Conservation (phyloP, 2,329 filamentous ascomycete species). For the Aspergillus luchuensis region DNA sequence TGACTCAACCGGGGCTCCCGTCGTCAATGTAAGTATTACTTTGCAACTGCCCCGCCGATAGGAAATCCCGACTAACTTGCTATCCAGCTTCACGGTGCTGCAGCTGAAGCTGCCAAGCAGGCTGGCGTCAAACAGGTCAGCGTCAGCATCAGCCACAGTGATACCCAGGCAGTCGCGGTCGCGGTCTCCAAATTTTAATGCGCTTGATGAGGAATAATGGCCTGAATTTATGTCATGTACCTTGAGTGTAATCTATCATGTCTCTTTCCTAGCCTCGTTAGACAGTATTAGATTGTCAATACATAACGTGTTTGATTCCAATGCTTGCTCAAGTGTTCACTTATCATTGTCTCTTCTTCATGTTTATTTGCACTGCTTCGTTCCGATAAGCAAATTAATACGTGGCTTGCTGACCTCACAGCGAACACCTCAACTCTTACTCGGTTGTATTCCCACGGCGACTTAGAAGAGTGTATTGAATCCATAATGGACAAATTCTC, state of each 20-base stretch:
- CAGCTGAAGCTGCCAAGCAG: slow-evolving; percentile 77
- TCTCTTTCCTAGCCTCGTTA: slow-evolving; percentile 1
- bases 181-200: slow-evolving; percentile 75
- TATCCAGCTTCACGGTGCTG: slow-evolving; percentile 78
- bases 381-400: too few species aligned
- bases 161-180: slow-evolving; percentile 90
- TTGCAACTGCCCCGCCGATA: slow-evolving; percentile 14
- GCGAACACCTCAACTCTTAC: too few species aligned
- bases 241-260: slow-evolving; percentile 13
- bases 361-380: too few species aligned
- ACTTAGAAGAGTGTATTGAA: too few species aligned
- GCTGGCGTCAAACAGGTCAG: slow-evolving; percentile 85
- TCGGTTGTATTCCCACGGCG: too few species aligned
- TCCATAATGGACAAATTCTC: too few species aligned
- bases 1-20: slow-evolving; percentile 78
- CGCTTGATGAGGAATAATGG: slow-evolving; percentile 15
- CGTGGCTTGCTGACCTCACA: too few species aligned
- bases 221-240: slow-evolving; percentile 11
- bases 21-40: slow-evolving; percentile 70
- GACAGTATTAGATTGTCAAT: slow-evolving; percentile 2
- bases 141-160: slow-evolving; percentile 94
- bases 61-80: slow-evolving; percentile 32
- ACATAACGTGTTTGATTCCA: neutral
- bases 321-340: neutral
- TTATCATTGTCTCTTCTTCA: too few species aligned